Base-by-base conservation (phyloP, 75 land plant species). In the Pinus taeda region DNA sequence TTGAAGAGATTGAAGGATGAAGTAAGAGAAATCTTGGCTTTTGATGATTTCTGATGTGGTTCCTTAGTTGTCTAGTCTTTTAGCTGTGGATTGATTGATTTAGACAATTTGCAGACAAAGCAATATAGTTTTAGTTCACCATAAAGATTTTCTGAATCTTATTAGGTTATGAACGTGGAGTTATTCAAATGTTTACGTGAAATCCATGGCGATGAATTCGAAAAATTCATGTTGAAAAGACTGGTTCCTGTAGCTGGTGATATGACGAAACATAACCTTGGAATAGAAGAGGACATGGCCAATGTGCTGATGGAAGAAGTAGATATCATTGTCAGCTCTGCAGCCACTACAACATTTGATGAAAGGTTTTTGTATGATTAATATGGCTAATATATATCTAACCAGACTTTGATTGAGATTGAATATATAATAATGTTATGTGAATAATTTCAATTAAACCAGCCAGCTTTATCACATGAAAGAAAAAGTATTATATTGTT, bases 311-410 rank as follows among this genome's bases (percentile, higher is more conserved):
- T 80, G 2, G 76, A 81, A n/a, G 79, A 87, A 37, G 87, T 96
- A 4, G 97, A 96, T 55, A 69, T 93, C 11, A 86, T 96, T 57
- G 76, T 96, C 3, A 93, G 94, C 42, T 92, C 97, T 42, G 98
- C 97, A 21, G 98, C 98, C 57, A 90, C 86, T 63, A 96, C 98
- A 5, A 91, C 90, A n/a, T 96, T 96, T 57, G 90, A 91, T 79
- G 98, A 92, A 76, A 93, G 98, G 98, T 90, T 78, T n/a, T 36
- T 11, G 3, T 9, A 20, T 39, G 12, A 20, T 69, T 63, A 9
- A 26, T 22, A 14, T 45, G 42, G 42, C 42, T 39, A 39, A 39
- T 39, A 39, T 39, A 69, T 20, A 49, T 69, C 7, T 17, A 18
- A 59, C 60, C 18, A 59, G 18, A 59, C 60, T 59, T 59, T 59